phyloP scores from a whole-genome alignment of 2,329 filamentous ascomycete genomes.

The Monosporascus sp. region DNA sequence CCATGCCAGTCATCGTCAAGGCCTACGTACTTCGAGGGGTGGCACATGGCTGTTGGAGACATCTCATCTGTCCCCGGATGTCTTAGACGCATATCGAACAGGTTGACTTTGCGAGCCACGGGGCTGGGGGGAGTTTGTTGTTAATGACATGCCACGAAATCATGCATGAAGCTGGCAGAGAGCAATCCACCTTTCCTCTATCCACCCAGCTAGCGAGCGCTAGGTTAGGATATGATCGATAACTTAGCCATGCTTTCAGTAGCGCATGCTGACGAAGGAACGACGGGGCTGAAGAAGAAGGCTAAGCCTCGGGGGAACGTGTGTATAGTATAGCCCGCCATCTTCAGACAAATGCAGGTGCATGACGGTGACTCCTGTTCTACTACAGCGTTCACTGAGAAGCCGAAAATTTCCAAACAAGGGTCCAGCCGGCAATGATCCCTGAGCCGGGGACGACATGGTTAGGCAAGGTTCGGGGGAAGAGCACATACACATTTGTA shows the following conservation, averaged over 20 bases:
- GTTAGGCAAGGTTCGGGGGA: neutral
- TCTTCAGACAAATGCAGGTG: neutral
- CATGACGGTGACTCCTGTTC: neutral
- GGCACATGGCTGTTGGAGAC: constrained; percentile 10
- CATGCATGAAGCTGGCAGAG: constrained; percentile 37
- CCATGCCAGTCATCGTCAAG: neutral
- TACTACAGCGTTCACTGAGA: neutral
- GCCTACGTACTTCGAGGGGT: constrained; percentile 2
- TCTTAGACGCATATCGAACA: constrained; percentile 19
- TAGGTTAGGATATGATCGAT: constrained; percentile 17
- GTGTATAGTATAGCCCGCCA: neutral
- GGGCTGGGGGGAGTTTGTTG: constrained; percentile 23
- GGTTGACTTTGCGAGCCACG: constrained; percentile 31
- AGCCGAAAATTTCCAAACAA: neutral
- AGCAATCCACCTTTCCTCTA: constrained; percentile 27
- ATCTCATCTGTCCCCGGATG: constrained; percentile 11
- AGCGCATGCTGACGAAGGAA: neutral
- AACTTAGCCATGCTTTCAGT: constrained; percentile 10
- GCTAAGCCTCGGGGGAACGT: neutral
- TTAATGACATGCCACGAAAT: constrained; percentile 38
- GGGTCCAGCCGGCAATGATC: neutral
- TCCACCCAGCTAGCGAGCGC: constrained; percentile 23
- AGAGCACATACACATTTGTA: neutral
- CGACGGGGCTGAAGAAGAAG: neutral
- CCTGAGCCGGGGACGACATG: neutral